These are phyloP conservation scores for Salix udensis DNA, from an alignment of 345 rosid genomes.

Conservation along the genomic window DNA sequence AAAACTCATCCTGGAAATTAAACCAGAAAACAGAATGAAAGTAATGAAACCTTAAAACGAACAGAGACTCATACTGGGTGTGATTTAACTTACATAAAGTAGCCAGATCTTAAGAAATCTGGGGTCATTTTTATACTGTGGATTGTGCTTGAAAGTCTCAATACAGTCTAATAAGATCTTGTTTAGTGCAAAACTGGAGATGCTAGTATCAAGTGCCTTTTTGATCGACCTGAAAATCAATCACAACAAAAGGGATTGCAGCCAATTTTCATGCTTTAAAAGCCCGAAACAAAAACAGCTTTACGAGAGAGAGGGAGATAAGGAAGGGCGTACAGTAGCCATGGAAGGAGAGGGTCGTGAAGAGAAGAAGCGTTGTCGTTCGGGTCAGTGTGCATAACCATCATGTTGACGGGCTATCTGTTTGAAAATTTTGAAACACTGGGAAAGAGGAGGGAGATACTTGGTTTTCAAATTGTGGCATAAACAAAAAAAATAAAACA, in stretches of 20 bases:
- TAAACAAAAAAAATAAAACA: too few species aligned
- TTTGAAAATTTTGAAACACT: background rate
- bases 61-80: background rate
- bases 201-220: conserved; percentile 33
- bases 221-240: conserved; percentile 46
- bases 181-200: conserved; percentile 33
- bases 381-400: conserved; percentile 7
- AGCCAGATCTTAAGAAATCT: conserved; percentile 95
- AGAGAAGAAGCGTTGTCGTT: conserved; percentile 17
- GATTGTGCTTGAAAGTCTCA: conserved; percentile 48
- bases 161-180: conserved; percentile 51
- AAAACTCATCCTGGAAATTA: background rate
- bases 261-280: background rate
- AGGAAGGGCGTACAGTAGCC: conserved; percentile 41
- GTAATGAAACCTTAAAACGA: background rate
- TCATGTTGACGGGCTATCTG: conserved; percentile 26
- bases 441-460: conserved; percentile 4
- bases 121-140: conserved; percentile 60
- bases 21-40: background rate
- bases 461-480: conserved; percentile 16
- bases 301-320: background rate
- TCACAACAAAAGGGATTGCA: background rate
- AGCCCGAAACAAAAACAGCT: background rate
- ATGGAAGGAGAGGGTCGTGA: conserved; percentile 53
- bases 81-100: conserved; percentile 55